Base-by-base conservation (phyloP, 225 moss, liverwort and hornwort species). In the Marchantia polymorpha region DNA sequence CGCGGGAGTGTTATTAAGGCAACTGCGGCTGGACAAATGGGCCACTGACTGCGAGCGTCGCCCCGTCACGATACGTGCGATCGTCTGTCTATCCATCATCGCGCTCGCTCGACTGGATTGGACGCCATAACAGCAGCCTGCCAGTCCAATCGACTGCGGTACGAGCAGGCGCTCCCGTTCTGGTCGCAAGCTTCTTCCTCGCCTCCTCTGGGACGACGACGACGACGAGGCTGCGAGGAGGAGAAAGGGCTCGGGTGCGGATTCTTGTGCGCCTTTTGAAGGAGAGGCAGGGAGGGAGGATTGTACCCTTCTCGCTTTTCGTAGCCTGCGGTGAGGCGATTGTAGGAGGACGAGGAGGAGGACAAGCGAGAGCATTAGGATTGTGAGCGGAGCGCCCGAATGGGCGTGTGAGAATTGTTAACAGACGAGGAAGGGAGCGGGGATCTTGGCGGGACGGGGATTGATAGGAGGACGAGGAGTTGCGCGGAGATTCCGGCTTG, bases 41-140 rank as follows among this genome's bases (percentile, higher is more conserved):
- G 27, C 0, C 47, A 10, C 12, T 50, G 6, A 71, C 49, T 71
- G 49, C 10, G 51, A 71, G 8, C 71, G 22, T 9, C 50, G 22
- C 71, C 47, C 12, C 10, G 49, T 39, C 15, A 66, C 39, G 66
- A 22, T 48, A 70, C 1, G 49, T 71, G 50, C 51, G 69, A 69
- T 69, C 9, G 46, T 47, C 31, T 2, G 46, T 47, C 31, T 2
- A 69, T 73, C 56, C 56, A 56, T 56, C 51, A 52, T 52, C 73
- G 7, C 73, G 51, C 54, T 73, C 54, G 54, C 73, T 16, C 52
- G n/a, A 3, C 51, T 73, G 54, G 73, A 73, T 73, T 73, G 73
- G 73, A 73, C 23, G 49, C 49, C n/a, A 71, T 49, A n/a, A 50
- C 50, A 71, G 71, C 51, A 23, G n/a, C 47, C 69, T 12, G 11